Percentiles rank a stretch among this genome's conserved stretches.
Conservation (phyloP, 495 filamentous ascomycete species). For the Amniculicola lignicola region DNA sequence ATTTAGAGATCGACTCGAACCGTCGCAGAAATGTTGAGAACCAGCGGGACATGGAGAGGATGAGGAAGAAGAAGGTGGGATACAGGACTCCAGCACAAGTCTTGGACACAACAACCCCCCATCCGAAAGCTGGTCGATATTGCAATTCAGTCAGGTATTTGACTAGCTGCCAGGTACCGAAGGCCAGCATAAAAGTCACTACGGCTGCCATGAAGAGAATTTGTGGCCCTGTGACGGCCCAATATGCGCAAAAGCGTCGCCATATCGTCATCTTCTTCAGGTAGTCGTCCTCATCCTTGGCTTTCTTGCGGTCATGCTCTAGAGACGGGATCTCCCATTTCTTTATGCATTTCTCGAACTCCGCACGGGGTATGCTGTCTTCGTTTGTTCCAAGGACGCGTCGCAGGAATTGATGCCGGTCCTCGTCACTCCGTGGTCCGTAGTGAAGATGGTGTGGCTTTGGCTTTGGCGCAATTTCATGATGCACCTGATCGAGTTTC, state of each 20-base stretch:
- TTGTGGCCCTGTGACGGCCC: slow-evolving; percentile 39
- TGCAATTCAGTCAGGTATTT: slow-evolving; percentile 35
- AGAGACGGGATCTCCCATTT: slow-evolving; percentile 41
- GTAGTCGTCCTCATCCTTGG: slow-evolving; percentile 30
- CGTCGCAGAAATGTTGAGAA: slow-evolving; percentile 39
- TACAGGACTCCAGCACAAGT: slow-evolving; percentile 42
- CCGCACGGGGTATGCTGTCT: slow-evolving; percentile 33
- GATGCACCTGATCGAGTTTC: slow-evolving; percentile 42
- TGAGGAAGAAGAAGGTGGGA: slow-evolving; percentile 46
- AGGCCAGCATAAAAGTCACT: slow-evolving; percentile 38
- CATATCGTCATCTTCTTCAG: slow-evolving; percentile 30
- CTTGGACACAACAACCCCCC: slow-evolving; percentile 44
- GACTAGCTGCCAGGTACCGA: slow-evolving; percentile 44
- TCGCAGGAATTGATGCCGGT: slow-evolving; percentile 42
- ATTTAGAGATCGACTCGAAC: slow-evolving; percentile 38
- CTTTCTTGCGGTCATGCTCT: slow-evolving; percentile 32
- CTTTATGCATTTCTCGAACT: slow-evolving; percentile 38
- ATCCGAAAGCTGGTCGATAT: slow-evolving; percentile 38
- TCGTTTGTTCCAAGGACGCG: slow-evolving; percentile 37
- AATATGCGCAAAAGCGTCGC: slow-evolving; percentile 36
- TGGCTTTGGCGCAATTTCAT: slow-evolving; percentile 40
- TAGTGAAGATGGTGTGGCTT: slow-evolving; percentile 36
- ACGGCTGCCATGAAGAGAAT: slow-evolving; percentile 39
- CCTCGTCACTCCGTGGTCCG: slow-evolving; percentile 11
- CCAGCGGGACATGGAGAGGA: slow-evolving; percentile 43